Evolutionary conservation across 805 yeast genomes (phyloP).

Genomic region (Diddensiella santjacobensis): DNA sequence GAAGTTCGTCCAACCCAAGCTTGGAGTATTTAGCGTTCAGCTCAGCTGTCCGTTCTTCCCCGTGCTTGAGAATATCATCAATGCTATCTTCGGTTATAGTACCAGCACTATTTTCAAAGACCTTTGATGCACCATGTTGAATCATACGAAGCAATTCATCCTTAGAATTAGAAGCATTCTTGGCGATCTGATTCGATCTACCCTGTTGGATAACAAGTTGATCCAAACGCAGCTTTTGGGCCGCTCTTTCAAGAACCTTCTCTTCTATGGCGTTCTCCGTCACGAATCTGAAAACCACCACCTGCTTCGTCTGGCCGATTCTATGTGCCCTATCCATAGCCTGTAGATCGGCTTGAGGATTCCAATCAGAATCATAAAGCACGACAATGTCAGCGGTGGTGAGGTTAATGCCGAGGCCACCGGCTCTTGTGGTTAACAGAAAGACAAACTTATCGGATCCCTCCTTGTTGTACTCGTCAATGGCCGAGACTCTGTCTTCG

Average conservation of each 20-base stretch:
- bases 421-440: conserved; percentile 89
- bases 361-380: conserved; percentile 93
- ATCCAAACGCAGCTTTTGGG: conserved; percentile 87
- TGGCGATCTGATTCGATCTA: conserved; percentile 42
- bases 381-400: conserved; percentile 90
- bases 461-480: conserved; percentile 84
- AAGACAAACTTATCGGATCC: conserved; percentile 78
- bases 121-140: conserved; percentile 90
- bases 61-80: conserved; percentile 73
- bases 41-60: conserved; percentile 76
- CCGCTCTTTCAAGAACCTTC: conserved; percentile 91
- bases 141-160: conserved; percentile 93
- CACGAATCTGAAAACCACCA: conserved; percentile 82
- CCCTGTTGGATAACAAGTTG: conserved; percentile 96
- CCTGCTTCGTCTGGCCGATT: conserved; percentile 96
- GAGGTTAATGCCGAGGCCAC: conserved; percentile 91
- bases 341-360: conserved; percentile 95
- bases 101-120: conserved; percentile 51
- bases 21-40: conserved; percentile 78
- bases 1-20: conserved; percentile 87
- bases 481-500: conserved; percentile 87
- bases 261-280: conserved; percentile 97
- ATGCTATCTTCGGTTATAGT: conserved; percentile 39
- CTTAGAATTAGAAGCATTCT: conserved; percentile 41
- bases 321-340: conserved; percentile 98